Evolutionary conservation across 148 eudicot species (phyloP).

Genomic region (Vaccinium macrocarpon): DNA sequence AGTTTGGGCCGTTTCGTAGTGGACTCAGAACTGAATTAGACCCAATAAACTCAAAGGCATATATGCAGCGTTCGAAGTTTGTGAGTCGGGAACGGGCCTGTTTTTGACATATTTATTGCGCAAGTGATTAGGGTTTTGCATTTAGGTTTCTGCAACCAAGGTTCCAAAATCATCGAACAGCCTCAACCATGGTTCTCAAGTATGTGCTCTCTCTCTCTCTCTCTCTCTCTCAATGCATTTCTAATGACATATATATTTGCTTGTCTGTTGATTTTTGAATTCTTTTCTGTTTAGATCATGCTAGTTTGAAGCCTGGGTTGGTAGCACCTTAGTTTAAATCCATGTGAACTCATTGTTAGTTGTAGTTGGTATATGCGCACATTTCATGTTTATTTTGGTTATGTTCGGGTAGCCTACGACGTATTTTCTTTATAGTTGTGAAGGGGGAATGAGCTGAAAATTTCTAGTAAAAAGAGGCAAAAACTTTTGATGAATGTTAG

Average conservation of each 20-base stretch:
- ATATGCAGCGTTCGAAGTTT: background rate
- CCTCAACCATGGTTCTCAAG: constrained; percentile 13
- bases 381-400: background rate
- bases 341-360: background rate
- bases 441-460: background rate
- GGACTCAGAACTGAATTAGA: background rate
- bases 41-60: background rate
- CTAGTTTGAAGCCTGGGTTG: background rate
- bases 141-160: background rate
- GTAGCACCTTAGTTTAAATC: background rate
- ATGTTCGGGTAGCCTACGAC: background rate
- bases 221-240: background rate
- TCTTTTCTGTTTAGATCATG: background rate
- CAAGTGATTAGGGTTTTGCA: background rate
- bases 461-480: background rate
- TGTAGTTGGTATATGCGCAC: background rate
- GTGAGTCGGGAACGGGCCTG: background rate
- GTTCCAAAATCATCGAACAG: background rate
- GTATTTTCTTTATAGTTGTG: background rate
- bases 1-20: background rate
- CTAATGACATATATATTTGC: background rate
- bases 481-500: background rate
- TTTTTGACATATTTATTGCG: background rate
- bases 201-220: background rate
- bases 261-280: background rate